Evolutionary conservation across 1,284 basidiomycete genomes (phyloP).

Genomic region (Psilocybe mexicana): DNA sequence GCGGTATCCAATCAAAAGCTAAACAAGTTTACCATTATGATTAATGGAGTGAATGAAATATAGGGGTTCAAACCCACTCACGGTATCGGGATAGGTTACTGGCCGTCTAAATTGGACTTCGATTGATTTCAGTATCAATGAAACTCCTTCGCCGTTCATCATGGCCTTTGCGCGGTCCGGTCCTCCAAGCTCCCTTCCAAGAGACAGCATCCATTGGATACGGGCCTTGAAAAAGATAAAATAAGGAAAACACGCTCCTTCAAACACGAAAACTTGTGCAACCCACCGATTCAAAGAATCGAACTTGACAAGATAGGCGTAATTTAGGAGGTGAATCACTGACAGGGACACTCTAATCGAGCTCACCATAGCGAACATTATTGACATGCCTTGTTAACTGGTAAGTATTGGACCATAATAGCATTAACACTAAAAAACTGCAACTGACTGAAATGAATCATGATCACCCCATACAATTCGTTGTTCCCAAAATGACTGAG

Average conservation of each 20-base stretch:
- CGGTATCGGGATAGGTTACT: slow-evolving; percentile 72
- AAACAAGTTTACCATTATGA: not conserved
- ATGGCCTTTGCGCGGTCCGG: slow-evolving; percentile 51
- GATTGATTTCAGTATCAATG: slow-evolving; percentile 71
- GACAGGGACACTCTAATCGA: not conserved
- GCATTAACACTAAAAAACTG: not conserved
- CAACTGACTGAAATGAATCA: slow-evolving; percentile 68
- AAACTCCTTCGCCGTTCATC: slow-evolving; percentile 60
- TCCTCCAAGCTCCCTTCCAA: slow-evolving; percentile 63
- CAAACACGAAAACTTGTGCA: slow-evolving; percentile 3
- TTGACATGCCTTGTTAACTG: slow-evolving; percentile 63
- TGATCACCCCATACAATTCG: slow-evolving; percentile 74
- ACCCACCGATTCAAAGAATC: slow-evolving; percentile 68
- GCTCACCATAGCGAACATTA: slow-evolving; percentile 67
- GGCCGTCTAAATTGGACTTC: slow-evolving; percentile 65
- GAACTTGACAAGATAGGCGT: slow-evolving; percentile 35
- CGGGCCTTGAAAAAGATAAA: slow-evolving; percentile 44
- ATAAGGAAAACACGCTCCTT: not conserved
- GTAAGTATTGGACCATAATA: slow-evolving; percentile 1
- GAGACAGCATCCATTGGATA: slow-evolving; percentile 59
- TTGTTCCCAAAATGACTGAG: slow-evolving; percentile 69
- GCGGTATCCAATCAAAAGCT: slow-evolving; percentile 67
- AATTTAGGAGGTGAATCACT: not conserved
- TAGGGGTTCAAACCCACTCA: slow-evolving; percentile 30
- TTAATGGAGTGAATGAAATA: not conserved